Percentiles rank a stretch among this genome's conserved stretches.
Conservation (phyloP, 768 basidiomycete genomes). For the Phylloporus scabripes region DNA sequence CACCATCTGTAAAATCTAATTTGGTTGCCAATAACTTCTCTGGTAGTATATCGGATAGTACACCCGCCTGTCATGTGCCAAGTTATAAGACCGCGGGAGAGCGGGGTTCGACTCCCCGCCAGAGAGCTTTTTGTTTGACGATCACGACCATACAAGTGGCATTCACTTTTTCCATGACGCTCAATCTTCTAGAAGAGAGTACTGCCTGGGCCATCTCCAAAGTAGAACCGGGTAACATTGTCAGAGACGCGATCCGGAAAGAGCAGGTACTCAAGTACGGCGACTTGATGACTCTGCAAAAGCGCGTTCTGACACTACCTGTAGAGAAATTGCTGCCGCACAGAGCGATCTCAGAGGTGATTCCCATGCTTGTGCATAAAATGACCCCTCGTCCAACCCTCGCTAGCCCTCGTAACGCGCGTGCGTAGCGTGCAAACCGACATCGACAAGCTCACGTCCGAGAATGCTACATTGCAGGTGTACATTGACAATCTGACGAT, state of each 20-base stretch:
- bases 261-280: conserved; percentile 72
- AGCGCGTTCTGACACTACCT: not conserved
- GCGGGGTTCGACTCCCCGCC: conserved; percentile 45
- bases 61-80: conserved; percentile 41
- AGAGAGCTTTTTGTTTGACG: conserved; percentile 28
- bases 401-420: conserved; percentile 58
- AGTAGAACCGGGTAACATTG: conserved; percentile 50
- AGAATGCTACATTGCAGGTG: conserved; percentile 80
- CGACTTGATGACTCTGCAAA: conserved; percentile 3
- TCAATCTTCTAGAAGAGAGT: conserved; percentile 38
- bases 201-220: conserved; percentile 47
- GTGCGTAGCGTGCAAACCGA: conserved; percentile 69
- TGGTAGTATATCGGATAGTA: conserved; percentile 51
- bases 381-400: not conserved
- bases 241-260: conserved; percentile 72
- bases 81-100: conserved; percentile 30
- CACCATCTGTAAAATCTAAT: not conserved
- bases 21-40: conserved; percentile 15
- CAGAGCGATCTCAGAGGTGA: conserved; percentile 75
- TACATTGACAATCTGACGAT: conserved; percentile 87
- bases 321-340: conserved; percentile 67
- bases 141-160: too few relatives aligned
- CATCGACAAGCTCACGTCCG: conserved; percentile 72
- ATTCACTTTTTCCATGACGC: conserved; percentile 35
- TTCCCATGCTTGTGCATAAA: not conserved